Conservation (phyloP, 208 protist species). For the Novymonas esmeraldas region DNA sequence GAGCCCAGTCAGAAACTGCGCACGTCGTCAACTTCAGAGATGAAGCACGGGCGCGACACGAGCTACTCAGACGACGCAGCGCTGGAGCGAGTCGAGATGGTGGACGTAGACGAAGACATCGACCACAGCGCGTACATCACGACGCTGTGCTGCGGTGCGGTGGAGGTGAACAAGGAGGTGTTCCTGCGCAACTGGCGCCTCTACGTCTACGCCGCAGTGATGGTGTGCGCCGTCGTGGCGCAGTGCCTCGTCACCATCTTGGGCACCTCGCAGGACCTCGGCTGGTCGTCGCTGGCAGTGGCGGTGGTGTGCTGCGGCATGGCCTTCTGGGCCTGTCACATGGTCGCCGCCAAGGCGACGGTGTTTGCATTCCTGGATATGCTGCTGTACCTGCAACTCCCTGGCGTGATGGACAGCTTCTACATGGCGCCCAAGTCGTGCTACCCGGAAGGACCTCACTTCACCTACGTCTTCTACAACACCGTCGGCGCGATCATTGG, state of each 20-base stretch:
- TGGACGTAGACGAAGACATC: slow-evolving; percentile 4
- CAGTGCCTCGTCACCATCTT: slow-evolving; percentile 25
- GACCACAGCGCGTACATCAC: slow-evolving; percentile 12
- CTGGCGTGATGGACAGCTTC: slow-evolving; percentile 44
- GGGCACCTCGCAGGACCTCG: slow-evolving; percentile 14
- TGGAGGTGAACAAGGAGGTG: slow-evolving; percentile 31
- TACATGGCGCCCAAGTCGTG: slow-evolving; percentile 34
- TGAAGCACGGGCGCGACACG: no score
- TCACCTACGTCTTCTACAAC: slow-evolving; percentile 52
- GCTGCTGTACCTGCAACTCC: slow-evolving; percentile 47
- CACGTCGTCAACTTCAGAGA: no score
- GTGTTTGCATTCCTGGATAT: slow-evolving; percentile 45
- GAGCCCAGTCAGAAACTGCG: no score
- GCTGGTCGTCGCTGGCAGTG: slow-evolving; percentile 16
- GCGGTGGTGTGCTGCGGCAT: slow-evolving; percentile 13
- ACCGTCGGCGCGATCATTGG: slow-evolving; percentile 51
- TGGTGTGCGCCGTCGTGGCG: slow-evolving; percentile 26
- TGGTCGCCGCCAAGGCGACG: slow-evolving; percentile 45
- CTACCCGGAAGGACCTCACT: slow-evolving; percentile 44
- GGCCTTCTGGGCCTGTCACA: slow-evolving; percentile 32
- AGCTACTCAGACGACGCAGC: no score
- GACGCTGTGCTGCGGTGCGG: slow-evolving; percentile 19
- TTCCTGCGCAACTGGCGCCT: slow-evolving; percentile 28
- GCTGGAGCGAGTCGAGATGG: no score
- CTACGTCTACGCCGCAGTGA: slow-evolving; percentile 28